Evolutionary conservation across 768 basidiomycete species (phyloP).

Genomic region (Naganishia vishniacii): DNA sequence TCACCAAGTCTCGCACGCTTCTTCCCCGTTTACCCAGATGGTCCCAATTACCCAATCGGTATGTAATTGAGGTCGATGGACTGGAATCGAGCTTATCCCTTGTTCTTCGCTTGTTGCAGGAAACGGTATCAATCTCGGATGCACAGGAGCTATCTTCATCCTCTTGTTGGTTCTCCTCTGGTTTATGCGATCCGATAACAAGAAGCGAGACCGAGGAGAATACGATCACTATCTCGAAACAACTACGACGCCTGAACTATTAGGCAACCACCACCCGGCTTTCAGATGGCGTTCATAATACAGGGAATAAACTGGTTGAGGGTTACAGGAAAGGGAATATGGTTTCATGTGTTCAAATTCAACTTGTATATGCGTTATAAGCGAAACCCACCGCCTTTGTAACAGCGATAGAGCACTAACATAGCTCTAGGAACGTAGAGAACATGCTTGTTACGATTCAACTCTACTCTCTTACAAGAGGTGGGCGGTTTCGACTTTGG

Average conservation of each 20-base stretch:
- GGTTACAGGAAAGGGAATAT: not conserved
- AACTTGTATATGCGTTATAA: constrained; percentile 13
- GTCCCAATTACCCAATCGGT: constrained; percentile 19
- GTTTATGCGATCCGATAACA: constrained; percentile 25
- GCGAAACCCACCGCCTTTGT: not conserved
- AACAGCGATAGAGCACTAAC: too few relatives aligned
- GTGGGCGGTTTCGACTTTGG: too few relatives aligned
- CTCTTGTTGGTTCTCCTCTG: constrained; percentile 1
- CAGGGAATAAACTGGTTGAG: not conserved
- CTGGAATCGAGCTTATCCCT: not conserved
- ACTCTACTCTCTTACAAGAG: too few relatives aligned
- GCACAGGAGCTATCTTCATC: constrained; percentile 3
- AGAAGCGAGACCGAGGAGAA: constrained; percentile 20
- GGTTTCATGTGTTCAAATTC: constrained; percentile 13
- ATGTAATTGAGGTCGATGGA: not conserved
- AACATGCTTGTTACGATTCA: too few relatives aligned
- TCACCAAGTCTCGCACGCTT: not conserved
- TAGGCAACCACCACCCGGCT: constrained; percentile 26
- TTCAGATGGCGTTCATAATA: constrained; percentile 21
- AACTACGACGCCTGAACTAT: not conserved
- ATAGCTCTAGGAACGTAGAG: too few relatives aligned
- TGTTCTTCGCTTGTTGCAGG: not conserved
- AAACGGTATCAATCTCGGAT: constrained; percentile 25
- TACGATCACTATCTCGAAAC: constrained; percentile 23
- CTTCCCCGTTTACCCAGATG: constrained; percentile 5